A percentile compares a stretch with the other conserved stretches of the same genome.
Evolutionary conservation across 2,329 filamentous ascomycete genomes (phyloP).

Genomic region (Leptographium wingfieldii): DNA sequence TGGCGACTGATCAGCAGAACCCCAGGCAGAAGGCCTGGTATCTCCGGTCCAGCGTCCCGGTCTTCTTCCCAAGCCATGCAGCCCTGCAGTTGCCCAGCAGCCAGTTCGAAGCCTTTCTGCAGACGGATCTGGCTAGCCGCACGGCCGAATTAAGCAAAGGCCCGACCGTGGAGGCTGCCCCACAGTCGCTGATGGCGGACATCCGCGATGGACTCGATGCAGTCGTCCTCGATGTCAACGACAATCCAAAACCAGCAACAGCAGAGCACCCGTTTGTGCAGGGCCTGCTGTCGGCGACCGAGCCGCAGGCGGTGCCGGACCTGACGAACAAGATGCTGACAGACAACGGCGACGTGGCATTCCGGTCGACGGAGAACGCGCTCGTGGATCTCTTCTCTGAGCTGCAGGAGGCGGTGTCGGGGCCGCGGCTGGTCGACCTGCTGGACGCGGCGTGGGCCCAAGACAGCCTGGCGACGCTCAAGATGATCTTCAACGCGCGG

Average conservation of each 20-base stretch:
- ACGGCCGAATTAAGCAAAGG: background rate
- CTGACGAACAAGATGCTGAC: slow-evolving; percentile 29
- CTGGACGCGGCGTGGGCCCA: slow-evolving; percentile 36
- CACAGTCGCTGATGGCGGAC: background rate
- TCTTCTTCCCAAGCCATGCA: slow-evolving; percentile 24
- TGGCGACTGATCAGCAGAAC: background rate
- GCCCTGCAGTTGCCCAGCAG: slow-evolving; percentile 19
- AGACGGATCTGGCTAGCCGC: slow-evolving; percentile 3
- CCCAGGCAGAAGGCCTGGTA: slow-evolving; percentile 21
- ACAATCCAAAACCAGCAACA: too few species aligned
- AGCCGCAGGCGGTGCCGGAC: background rate
- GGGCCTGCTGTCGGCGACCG: too few species aligned
- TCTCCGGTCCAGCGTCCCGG: slow-evolving; percentile 24
- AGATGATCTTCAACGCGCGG: slow-evolving; percentile 46
- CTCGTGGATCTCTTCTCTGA: slow-evolving; percentile 44
- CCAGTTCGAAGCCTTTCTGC: slow-evolving; percentile 23
- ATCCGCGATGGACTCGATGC: background rate
- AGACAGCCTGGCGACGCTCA: slow-evolving; percentile 36
- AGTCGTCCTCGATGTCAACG: background rate
- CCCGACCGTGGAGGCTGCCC: slow-evolving; percentile 1
- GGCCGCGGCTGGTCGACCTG: slow-evolving; percentile 24
- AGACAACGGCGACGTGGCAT: slow-evolving; percentile 36
- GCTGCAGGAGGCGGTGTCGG: slow-evolving; percentile 28
- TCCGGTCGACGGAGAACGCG: slow-evolving; percentile 28
- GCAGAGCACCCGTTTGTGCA: slow-evolving; percentile 11